These are phyloP conservation scores for Cucumis hystrix DNA, from an alignment of 306 rosid genomes.

Conservation along the genomic window DNA sequence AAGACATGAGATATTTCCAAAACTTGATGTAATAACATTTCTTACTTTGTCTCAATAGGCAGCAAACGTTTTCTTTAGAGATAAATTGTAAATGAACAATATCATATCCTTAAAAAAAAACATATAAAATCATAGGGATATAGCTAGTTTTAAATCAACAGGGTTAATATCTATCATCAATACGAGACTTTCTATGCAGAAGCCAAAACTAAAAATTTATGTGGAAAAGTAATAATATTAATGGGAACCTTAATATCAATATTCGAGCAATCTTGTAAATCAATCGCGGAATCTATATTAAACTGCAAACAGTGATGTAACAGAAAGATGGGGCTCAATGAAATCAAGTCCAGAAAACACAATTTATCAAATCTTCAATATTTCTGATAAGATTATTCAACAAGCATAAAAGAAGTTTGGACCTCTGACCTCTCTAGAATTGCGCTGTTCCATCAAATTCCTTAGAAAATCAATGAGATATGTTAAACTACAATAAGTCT, in stretches of 20 bases:
- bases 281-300: not conserved
- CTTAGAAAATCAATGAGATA: not conserved
- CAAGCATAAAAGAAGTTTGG: no score
- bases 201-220: not conserved
- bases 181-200: not conserved
- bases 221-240: not conserved
- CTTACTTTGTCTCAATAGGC: not conserved
- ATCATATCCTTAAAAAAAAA: no score
- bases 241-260: not conserved
- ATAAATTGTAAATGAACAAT: not conserved
- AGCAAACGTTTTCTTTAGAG: not conserved
- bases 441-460: not conserved
- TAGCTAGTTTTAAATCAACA: no score
- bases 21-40: not conserved
- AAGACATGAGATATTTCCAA: not conserved
- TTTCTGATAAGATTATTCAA: not conserved
- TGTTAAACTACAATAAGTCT: not conserved
- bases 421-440: no score
- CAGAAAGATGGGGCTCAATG: not conserved
- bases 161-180: no score
- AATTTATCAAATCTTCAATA: not conserved
- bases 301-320: not conserved
- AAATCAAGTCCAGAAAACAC: not conserved
- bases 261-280: not conserved
- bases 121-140: not conserved